Percentiles rank a stretch among this genome's conserved stretches.
phyloP scores from a whole-genome alignment of 2,329 filamentous ascomycete genomes.

The Nothophaeocryptopus gaeumannii region DNA sequence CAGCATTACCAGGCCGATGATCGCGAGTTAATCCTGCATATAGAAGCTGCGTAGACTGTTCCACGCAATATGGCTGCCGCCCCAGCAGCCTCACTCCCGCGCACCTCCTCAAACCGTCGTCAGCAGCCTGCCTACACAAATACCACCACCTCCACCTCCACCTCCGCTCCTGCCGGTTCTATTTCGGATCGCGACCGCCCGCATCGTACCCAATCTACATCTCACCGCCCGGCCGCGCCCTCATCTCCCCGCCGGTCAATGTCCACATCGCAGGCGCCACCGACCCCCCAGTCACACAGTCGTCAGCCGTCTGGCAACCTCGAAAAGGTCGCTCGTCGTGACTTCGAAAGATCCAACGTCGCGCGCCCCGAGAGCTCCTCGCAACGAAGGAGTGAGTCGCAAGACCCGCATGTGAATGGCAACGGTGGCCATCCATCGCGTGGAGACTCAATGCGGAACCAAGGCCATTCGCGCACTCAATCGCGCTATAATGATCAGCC shows the following conservation, averaged over 20 bases:
- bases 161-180: background rate
- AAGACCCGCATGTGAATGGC: conserved; percentile 29
- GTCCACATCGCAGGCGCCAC: conserved; percentile 34
- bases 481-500: conserved; percentile 46
- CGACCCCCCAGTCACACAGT: conserved; percentile 27
- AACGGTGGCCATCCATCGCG: conserved; percentile 39
- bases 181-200: conserved; percentile 42
- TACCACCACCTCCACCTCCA: conserved; percentile 2
- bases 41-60: background rate
- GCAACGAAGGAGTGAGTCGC: conserved; percentile 62
- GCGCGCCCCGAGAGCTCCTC: conserved; percentile 48
- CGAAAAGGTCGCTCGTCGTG: conserved; percentile 59
- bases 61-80: conserved; percentile 39
- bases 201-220: conserved; percentile 40
- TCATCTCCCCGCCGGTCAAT: conserved; percentile 37
- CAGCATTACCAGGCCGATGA: background rate
- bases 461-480: conserved; percentile 38
- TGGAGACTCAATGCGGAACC: conserved; percentile 54
- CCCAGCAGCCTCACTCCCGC: conserved; percentile 44
- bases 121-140: conserved; percentile 32
- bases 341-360: conserved; percentile 71
- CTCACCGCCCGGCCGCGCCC: conserved; percentile 31
- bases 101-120: conserved; percentile 49
- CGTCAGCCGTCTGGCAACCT: conserved; percentile 48
- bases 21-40: background rate